These are phyloP conservation scores for Pleurotus giganteus DNA, from an alignment of 768 basidiomycete species.

Conservation along the genomic window DNA sequence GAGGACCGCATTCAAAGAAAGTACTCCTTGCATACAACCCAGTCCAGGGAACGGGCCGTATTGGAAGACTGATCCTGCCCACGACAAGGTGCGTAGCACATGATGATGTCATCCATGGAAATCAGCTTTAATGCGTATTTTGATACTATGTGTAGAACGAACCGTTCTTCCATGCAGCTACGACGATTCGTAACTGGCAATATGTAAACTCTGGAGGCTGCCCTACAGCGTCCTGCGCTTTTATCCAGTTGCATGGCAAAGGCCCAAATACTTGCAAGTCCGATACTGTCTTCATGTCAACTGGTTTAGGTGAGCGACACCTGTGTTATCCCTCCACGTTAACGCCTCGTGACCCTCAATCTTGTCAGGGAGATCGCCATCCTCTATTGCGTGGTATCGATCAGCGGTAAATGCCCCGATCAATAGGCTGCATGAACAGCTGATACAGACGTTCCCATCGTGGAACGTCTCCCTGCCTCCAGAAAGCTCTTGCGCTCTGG, in stretches of 20 bases:
- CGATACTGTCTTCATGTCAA: conserved; percentile 43
- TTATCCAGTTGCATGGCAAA: conserved; percentile 49
- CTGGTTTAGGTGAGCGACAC: conserved; percentile 36
- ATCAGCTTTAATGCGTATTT: neutral
- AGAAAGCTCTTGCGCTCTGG: conserved; percentile 37
- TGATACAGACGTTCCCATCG: conserved; percentile 28
- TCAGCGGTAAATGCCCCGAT: conserved; percentile 28
- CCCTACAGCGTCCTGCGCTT: conserved; percentile 36
- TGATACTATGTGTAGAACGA: conserved; percentile 28
- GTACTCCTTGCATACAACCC: conserved; percentile 31
- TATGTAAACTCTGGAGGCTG: conserved; percentile 34
- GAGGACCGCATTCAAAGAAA: conserved; percentile 29
- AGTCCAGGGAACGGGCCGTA: conserved; percentile 21
- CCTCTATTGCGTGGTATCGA: conserved; percentile 35
- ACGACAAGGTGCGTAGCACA: no score
- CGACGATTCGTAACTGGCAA: conserved; percentile 39
- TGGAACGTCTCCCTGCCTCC: conserved; percentile 40
- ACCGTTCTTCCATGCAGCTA: conserved; percentile 41
- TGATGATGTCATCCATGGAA: no score
- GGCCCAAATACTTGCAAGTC: conserved; percentile 29
- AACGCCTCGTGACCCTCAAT: neutral
- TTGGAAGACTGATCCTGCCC: conserved; percentile 45
- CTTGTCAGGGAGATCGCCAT: conserved; percentile 19
- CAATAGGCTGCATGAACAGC: conserved; percentile 30
- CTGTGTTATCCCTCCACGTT: neutral